Evolutionary conservation across 345 rosid genomes (phyloP).

Genomic region (Hirschfeldia incana): DNA sequence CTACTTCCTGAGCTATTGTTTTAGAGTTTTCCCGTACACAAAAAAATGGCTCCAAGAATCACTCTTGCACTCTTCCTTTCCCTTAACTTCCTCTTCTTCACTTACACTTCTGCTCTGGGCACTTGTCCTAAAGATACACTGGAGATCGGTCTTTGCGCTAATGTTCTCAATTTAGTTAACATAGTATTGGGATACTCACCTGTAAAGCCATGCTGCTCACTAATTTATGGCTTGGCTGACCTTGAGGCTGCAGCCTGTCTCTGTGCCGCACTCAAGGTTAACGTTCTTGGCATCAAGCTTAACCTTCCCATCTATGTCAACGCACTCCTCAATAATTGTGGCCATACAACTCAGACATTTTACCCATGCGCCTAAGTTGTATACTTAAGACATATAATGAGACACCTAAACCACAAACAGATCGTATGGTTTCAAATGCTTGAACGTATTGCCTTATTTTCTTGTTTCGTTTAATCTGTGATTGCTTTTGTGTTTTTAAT

Average conservation of each 20-base stretch:
- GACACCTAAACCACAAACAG: not conserved
- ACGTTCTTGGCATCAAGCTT: not conserved
- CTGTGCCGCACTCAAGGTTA: not conserved
- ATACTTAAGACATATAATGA: not conserved
- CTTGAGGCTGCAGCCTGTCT: not conserved
- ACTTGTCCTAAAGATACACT: not conserved
- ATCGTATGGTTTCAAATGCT: not conserved
- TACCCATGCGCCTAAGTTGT: not conserved
- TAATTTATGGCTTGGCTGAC: not conserved
- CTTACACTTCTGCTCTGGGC: not conserved
- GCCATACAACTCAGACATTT: not conserved
- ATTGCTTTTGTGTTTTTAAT: too few species aligned
- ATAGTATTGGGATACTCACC: not conserved
- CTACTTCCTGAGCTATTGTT: not conserved
- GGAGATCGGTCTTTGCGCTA: not conserved
- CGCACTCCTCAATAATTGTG: not conserved
- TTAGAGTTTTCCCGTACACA: not conserved
- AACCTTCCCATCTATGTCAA: not conserved
- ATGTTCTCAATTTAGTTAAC: not conserved
- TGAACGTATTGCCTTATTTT: not conserved
- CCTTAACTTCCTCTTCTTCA: not conserved
- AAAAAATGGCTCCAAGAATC: not conserved
- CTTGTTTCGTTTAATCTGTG: not conserved
- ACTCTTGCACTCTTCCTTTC: not conserved
- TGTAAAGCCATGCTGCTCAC: not conserved